Conservation (phyloP, 2,329 filamentous ascomycete genomes). For the Botrytis byssoidea region DNA sequence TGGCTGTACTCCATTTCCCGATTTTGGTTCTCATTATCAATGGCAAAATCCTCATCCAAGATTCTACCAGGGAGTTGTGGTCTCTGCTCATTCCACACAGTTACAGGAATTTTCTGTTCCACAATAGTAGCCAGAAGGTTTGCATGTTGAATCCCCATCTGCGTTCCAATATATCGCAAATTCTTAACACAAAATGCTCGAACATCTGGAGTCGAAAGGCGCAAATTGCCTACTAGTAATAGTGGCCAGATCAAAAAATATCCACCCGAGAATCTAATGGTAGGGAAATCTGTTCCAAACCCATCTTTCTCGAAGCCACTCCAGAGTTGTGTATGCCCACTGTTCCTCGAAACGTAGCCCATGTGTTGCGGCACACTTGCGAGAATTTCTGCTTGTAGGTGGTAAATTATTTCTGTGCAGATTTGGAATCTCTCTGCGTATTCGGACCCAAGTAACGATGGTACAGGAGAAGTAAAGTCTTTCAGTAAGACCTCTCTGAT, state of each 20-base stretch:
- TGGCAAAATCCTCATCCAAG: background rate
- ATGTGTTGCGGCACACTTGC: slow-evolving; percentile 34
- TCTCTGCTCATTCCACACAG: slow-evolving; percentile 16
- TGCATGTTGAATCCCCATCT: slow-evolving; percentile 34
- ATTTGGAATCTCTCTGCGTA: slow-evolving; percentile 16
- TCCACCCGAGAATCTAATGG: slow-evolving; percentile 25
- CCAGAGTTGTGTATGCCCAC: background rate
- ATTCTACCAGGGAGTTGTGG: too few species aligned
- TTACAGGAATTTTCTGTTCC: slow-evolving; percentile 17
- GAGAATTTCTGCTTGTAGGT: slow-evolving; percentile 32
- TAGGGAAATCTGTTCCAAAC: background rate
- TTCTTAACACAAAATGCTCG: slow-evolving; percentile 29
- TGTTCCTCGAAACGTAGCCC: slow-evolving; percentile 1
- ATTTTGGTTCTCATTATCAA: background rate
- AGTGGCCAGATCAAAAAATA: slow-evolving; percentile 37
- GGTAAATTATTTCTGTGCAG: slow-evolving; percentile 24
- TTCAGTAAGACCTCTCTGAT: slow-evolving; percentile 28
- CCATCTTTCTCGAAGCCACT: background rate
- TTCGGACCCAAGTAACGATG: slow-evolving; percentile 25
- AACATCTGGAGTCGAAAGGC: slow-evolving; percentile 22
- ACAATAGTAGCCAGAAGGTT: slow-evolving; percentile 27
- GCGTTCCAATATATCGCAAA: slow-evolving; percentile 28
- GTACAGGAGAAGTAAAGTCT: slow-evolving; percentile 15
- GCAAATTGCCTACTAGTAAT: slow-evolving; percentile 31
- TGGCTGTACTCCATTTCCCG: background rate